Percentiles rank a stretch among this genome's conserved stretches.
Evolutionary conservation across 1,284 basidiomycete species (phyloP).

Genomic region (Moesziomyces aphidis): DNA sequence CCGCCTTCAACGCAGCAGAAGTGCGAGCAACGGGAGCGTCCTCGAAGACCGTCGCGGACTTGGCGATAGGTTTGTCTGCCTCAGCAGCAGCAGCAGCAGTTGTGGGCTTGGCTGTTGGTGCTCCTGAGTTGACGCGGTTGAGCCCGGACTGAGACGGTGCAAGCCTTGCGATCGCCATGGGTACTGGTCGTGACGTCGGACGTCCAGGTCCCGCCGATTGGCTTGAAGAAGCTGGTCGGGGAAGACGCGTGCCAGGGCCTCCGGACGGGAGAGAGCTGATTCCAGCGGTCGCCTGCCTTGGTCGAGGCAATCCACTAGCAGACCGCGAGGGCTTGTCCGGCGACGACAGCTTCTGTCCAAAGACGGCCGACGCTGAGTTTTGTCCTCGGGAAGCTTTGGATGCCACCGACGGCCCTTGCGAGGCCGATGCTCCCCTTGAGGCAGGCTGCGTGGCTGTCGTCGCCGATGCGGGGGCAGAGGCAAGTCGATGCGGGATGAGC

Average conservation of each 20-base stretch:
- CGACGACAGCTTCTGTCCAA: constrained; percentile 14
- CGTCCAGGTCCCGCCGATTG: constrained; percentile 3
- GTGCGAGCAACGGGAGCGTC: no score
- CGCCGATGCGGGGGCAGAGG: neutral
- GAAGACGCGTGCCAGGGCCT: constrained; percentile 34
- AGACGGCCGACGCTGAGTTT: constrained; percentile 22
- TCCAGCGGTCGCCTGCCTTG: constrained; percentile 9
- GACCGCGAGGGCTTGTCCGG: constrained; percentile 26
- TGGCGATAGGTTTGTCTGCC: neutral
- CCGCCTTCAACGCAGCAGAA: no score
- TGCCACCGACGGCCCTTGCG: constrained; percentile 26
- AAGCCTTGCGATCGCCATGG: constrained; percentile 40
- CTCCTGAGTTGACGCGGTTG: neutral
- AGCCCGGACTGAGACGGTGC: constrained; percentile 19
- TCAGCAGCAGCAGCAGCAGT: neutral
- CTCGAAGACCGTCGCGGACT: neutral
- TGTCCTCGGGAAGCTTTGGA: constrained; percentile 31
- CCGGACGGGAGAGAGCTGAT: neutral
- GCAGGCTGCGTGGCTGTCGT: neutral
- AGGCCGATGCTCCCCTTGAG: constrained; percentile 3
- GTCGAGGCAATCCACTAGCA: constrained; percentile 33
- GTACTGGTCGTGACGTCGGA: constrained; percentile 20
- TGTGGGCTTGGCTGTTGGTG: neutral
- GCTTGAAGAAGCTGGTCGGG: constrained; percentile 24
- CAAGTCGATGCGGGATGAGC: neutral